Percentiles rank a stretch among this genome's conserved stretches.
Conservation (phyloP, 257 asterid genomes). For the Primulina huaijiensis region DNA sequence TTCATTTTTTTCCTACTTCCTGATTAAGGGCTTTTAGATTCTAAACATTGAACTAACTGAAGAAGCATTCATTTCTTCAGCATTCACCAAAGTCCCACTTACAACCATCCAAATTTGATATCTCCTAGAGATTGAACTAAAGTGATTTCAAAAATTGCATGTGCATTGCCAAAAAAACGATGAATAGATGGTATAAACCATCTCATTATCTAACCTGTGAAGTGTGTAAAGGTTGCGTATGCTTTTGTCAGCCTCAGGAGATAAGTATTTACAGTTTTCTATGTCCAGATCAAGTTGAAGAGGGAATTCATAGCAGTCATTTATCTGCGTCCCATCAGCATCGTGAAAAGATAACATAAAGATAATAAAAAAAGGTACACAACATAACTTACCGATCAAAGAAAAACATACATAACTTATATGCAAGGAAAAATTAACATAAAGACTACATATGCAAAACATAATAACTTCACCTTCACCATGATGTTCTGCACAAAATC, state of each 20-base stretch:
- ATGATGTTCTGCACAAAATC: slow-evolving; percentile 42
- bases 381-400: too few species aligned
- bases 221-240: slow-evolving; percentile 49
- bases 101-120: background rate
- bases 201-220: slow-evolving; percentile 41
- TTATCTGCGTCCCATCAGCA: slow-evolving; percentile 36
- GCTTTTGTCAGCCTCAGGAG: slow-evolving; percentile 48
- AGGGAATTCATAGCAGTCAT: slow-evolving; percentile 50
- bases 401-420: background rate
- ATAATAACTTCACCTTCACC: slow-evolving; percentile 43
- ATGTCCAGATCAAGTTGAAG: slow-evolving; percentile 51
- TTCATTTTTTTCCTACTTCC: background rate
- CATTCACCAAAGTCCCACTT: background rate
- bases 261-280: slow-evolving; percentile 40
- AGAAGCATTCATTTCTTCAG: background rate
- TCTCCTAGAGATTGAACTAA: background rate
- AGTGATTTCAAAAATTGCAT: background rate
- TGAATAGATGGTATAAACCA: slow-evolving; percentile 9
- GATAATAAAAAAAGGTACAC: too few species aligned
- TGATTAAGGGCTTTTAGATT: background rate
- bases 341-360: background rate
- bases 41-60: too few species aligned
- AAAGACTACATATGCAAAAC: slow-evolving; percentile 17
- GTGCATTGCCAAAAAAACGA: background rate
- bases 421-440: background rate